These are phyloP conservation scores for Begonia peltatifolia DNA, from an alignment of 306 rosid genomes.

Conservation along the genomic window DNA sequence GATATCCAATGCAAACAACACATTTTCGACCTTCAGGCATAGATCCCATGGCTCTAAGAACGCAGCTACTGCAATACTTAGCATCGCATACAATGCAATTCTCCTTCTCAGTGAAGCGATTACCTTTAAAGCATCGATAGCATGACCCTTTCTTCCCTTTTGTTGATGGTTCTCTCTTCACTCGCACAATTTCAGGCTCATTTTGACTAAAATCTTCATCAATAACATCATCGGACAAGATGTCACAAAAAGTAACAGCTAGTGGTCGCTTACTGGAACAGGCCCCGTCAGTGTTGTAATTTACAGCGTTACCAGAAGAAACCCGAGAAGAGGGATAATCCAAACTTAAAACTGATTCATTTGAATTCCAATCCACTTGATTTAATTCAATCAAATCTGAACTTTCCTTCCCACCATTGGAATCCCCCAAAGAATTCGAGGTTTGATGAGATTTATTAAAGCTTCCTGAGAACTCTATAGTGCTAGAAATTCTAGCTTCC, in stretches of 20 bases:
- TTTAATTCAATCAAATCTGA: slow-evolving; percentile 42
- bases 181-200: slow-evolving; percentile 30
- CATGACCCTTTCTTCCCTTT: slow-evolving; percentile 77
- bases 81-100: slow-evolving; percentile 86
- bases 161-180: slow-evolving; percentile 34
- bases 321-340: slow-evolving; percentile 82
- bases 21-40: slow-evolving; percentile 99
- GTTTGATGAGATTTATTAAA: slow-evolving; percentile 37
- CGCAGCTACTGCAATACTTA: slow-evolving; percentile 79
- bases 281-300: slow-evolving; percentile 19
- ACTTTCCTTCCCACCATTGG: slow-evolving; percentile 46
- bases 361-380: slow-evolving; percentile 64
- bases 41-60: slow-evolving; percentile 94
- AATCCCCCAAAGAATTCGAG: slow-evolving; percentile 29
- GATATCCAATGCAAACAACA: slow-evolving; percentile 69
- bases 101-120: slow-evolving; percentile 80
- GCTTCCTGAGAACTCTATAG: slow-evolving; percentile 39
- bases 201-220: slow-evolving; percentile 34
- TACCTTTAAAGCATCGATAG: slow-evolving; percentile 78
- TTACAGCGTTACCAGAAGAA: slow-evolving; percentile 53
- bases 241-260: slow-evolving; percentile 44
- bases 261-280: slow-evolving; percentile 32
- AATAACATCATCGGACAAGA: slow-evolving; percentile 44
- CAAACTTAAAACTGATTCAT: slow-evolving; percentile 63
- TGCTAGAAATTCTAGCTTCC: slow-evolving; percentile 31